A percentile compares a stretch with the other conserved stretches of the same genome.
phyloP scores from a whole-genome alignment of 768 basidiomycete genomes.

The Kwoniella heveanensis region DNA sequence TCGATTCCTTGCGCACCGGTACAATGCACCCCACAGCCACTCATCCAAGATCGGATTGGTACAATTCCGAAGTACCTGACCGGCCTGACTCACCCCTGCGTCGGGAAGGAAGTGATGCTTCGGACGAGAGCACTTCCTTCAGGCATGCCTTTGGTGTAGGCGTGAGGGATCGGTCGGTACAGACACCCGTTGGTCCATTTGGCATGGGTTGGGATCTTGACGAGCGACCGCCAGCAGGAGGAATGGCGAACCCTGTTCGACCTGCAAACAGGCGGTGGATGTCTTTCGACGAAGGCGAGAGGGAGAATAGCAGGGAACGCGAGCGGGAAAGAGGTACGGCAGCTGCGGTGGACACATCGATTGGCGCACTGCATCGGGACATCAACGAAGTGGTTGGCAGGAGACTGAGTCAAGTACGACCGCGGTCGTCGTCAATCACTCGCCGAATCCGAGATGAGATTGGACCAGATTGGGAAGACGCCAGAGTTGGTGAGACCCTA shows the following conservation, averaged over 20 bases:
- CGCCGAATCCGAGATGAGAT: conserved; percentile 13
- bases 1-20: conserved; percentile 5
- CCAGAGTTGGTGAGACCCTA: neutral
- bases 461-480: conserved; percentile 22
- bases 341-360: neutral
- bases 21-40: neutral
- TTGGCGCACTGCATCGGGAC: conserved; percentile 16
- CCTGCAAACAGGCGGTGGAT: conserved; percentile 20
- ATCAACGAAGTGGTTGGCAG: conserved; percentile 20
- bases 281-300: conserved; percentile 19
- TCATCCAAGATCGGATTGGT: neutral
- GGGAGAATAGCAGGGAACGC: conserved; percentile 10
- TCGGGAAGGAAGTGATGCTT: neutral
- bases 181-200: neutral
- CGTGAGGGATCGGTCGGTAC: neutral
- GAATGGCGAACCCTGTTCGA: neutral
- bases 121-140: neutral
- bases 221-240: neutral
- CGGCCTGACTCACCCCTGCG: neutral
- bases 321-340: neutral
- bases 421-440: conserved; percentile 9
- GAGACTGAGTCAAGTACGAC: conserved; percentile 18
- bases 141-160: conserved; percentile 7
- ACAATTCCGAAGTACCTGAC: neutral
- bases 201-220: neutral